Base-by-base conservation (phyloP, 2,329 filamentous ascomycete species). In the Aspergillus spinulosporus region DNA sequence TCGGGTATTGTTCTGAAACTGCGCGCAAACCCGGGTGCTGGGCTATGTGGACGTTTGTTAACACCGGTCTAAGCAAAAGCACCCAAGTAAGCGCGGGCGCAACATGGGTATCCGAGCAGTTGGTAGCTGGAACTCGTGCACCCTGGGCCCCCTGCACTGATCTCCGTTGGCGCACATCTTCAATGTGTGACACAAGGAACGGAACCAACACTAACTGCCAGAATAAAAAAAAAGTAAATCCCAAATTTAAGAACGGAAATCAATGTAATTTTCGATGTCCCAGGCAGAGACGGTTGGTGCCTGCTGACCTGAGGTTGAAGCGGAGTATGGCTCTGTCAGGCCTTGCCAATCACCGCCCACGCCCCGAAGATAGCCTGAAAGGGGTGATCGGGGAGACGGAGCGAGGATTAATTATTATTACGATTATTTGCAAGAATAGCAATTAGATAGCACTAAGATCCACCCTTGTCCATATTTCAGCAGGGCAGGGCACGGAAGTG, bases 221-320 rank as follows among this genome's bases (percentile, higher is more conserved):
- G 26, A 21, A 21, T 31, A 45, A 4, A n/a, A 12, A 12, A 29
- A 15, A 28, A n/a, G 34, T 50, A 39, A 40, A 40, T 42, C 42
- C 15, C 21, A 8, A n/a, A n/a, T 43, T 12, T 4, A 12, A 37
- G 34, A 37, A 12, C 34, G 21, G 21, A 8, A 37, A 12, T 12
- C 21, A 34, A 11, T 51, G 14, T 32, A 49, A 7, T 31, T 14
- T 4, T n/a, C 6, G 21, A 36, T 7, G 42, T 14, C 15, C 43
- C 43, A 53, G 51, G 49, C 49, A 52, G 29, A 53, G 51, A 15
- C 15, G 31, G 29, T 45, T 29, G 49, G 43, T 53, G 51, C 51
- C 51, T 53, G 51, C 26, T 47, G 51, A 48, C 21, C 26, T n/a
- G 43, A 29, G 12, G 43, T 21, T 21, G 21, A 44, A 26, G 21